Conservation (phyloP, 2,329 filamentous ascomycete species). For the Aspergillus transmontanensis region DNA sequence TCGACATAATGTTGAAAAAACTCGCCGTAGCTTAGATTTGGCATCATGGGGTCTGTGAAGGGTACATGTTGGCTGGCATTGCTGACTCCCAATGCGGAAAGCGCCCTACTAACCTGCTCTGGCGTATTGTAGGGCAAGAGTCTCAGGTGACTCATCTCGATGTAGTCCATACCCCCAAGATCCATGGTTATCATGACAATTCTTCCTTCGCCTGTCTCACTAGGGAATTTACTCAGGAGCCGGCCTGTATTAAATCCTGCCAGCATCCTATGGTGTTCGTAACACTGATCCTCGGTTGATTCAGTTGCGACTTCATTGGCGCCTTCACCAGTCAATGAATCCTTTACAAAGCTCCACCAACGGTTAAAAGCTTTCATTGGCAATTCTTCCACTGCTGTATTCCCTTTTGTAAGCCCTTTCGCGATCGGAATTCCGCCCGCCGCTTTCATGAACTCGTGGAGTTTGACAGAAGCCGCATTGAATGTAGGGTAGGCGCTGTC, state of each 20-base stretch:
- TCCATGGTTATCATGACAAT: not conserved
- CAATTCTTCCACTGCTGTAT: conserved; percentile 1
- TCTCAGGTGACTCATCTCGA: conserved; percentile 3
- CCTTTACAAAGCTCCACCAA: conserved; percentile 2
- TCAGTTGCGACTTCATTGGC: not conserved
- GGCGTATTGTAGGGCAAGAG: not conserved
- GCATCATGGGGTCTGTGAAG: not conserved
- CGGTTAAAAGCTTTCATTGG: conserved; percentile 3
- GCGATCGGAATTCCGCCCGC: not conserved
- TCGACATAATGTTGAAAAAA: not conserved
- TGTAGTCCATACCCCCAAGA: not conserved
- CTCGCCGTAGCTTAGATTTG: not conserved
- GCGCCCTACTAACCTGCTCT: not conserved
- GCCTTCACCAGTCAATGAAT: not conserved
- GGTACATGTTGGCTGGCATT: not conserved
- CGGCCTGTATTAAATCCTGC: not conserved
- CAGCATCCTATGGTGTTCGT: not conserved
- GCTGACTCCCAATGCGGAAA: not conserved
- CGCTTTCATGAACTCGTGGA: not conserved
- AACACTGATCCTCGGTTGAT: not conserved
- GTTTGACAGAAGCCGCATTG: conserved; percentile 2
- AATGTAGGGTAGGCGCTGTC: conserved; percentile 7
- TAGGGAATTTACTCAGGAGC: not conserved
- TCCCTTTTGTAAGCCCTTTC: not conserved
- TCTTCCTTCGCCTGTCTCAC: not conserved